phyloP scores from a whole-genome alignment of 2,329 filamentous ascomycete genomes.

The Colletotrichum noveboracense region DNA sequence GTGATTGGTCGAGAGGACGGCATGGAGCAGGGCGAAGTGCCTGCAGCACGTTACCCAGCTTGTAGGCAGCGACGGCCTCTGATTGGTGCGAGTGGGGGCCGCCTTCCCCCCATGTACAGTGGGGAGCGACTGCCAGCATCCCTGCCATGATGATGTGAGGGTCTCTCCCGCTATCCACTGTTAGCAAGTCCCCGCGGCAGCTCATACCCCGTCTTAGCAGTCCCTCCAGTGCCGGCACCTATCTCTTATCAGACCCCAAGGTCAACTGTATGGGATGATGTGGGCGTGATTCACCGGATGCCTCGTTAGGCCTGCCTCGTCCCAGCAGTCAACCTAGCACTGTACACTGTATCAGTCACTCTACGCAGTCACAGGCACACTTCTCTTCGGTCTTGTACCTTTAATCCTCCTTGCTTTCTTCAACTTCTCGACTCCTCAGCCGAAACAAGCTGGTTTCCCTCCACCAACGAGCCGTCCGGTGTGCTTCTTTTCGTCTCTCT shows the following conservation, averaged over 20 bases:
- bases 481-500: not conserved
- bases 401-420: slow-evolving; percentile 8
- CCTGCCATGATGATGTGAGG: slow-evolving; percentile 21
- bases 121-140: not conserved
- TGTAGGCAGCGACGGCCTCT: slow-evolving; percentile 3
- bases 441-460: slow-evolving; percentile 10
- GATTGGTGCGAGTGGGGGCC: not conserved
- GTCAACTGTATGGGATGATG: slow-evolving; percentile 16
- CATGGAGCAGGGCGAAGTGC: slow-evolving; percentile 11
- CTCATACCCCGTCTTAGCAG: slow-evolving; percentile 2
- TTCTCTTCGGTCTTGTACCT: slow-evolving; percentile 12
- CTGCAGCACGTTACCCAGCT: slow-evolving; percentile 5
- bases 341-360: slow-evolving; percentile 1
- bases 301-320: slow-evolving; percentile 20
- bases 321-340: slow-evolving; percentile 12
- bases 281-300: slow-evolving; percentile 16
- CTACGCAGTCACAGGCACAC: slow-evolving; percentile 15
- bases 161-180: slow-evolving; percentile 22
- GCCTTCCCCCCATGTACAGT: not conserved
- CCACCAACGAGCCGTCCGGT: slow-evolving; percentile 1
- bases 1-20: slow-evolving; percentile 7
- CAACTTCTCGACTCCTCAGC: slow-evolving; percentile 2
- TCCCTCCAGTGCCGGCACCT: slow-evolving; percentile 3
- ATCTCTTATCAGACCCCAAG: slow-evolving; percentile 19
- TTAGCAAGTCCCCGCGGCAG: not conserved